Percentiles rank a stretch among this genome's conserved stretches.
These are phyloP conservation scores for Filobasidium floriforme DNA, from an alignment of 768 basidiomycete species.

Conservation along the genomic window DNA sequence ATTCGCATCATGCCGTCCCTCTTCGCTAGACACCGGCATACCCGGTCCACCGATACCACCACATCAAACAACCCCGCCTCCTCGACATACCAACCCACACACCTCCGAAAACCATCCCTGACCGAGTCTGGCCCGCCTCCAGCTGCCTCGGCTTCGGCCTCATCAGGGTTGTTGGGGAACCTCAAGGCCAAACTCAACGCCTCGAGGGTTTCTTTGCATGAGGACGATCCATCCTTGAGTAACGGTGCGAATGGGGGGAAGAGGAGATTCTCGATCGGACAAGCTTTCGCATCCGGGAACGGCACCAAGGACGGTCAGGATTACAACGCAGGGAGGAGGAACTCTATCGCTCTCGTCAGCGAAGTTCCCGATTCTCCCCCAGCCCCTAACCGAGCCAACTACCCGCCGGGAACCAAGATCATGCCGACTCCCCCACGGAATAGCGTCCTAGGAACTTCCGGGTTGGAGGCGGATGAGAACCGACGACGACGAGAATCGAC, in stretches of 20 bases:
- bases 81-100: background rate
- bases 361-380: background rate
- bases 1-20: background rate
- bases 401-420: background rate
- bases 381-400: background rate
- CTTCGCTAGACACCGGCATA: background rate
- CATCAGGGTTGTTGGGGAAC: background rate
- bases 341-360: background rate
- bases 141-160: background rate
- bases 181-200: slow-evolving; percentile 6
- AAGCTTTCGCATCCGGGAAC: background rate
- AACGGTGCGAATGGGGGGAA: background rate
- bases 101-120: background rate
- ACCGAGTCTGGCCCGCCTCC: background rate
- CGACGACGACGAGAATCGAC: background rate
- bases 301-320: background rate
- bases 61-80: background rate
- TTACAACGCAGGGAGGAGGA: background rate
- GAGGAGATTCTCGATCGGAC: slow-evolving; percentile 9
- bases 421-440: background rate
- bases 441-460: no score
- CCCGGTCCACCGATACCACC: background rate
- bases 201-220: background rate
- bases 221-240: background rate
- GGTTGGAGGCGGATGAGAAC: background rate